These are phyloP conservation scores for Trichoderma virens DNA, from an alignment of 495 filamentous ascomycete genomes.

Conservation along the genomic window DNA sequence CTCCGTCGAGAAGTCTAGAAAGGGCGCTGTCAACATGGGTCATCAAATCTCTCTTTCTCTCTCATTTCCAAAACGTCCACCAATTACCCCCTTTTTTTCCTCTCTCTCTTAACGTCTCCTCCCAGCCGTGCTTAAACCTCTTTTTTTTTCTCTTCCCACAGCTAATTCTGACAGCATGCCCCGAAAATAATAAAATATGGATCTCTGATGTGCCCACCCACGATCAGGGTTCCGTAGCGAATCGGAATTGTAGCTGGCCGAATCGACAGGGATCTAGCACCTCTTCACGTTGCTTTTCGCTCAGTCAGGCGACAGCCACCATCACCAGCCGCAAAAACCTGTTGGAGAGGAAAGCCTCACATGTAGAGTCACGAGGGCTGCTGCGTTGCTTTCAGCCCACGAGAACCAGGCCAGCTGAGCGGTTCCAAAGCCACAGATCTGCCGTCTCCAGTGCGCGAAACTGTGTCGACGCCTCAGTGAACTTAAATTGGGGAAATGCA, in stretches of 20 bases:
- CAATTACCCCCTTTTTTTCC: not conserved
- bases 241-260: slow-evolving; percentile 3
- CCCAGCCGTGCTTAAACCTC: not conserved
- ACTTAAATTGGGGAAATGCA: not conserved
- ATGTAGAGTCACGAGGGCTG: not conserved
- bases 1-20: not conserved
- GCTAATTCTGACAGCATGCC: not conserved
- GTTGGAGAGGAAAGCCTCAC: not conserved
- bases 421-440: not conserved
- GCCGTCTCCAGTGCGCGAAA: not conserved
- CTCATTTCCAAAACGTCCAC: not conserved
- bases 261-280: not conserved
- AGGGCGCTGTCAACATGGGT: not conserved
- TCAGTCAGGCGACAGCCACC: slow-evolving; percentile 6
- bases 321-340: not conserved
- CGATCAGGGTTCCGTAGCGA: slow-evolving; percentile 1
- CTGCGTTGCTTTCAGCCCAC: not conserved
- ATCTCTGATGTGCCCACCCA: not conserved
- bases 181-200: not conserved
- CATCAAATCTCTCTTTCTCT: not conserved
- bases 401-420: not conserved
- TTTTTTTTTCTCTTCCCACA: no score
- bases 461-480: not conserved
- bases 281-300: not conserved
- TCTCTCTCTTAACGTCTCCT: no score